Evolutionary conservation across 257 asterid species (phyloP).

Genomic region (Solanum clarkiae): DNA sequence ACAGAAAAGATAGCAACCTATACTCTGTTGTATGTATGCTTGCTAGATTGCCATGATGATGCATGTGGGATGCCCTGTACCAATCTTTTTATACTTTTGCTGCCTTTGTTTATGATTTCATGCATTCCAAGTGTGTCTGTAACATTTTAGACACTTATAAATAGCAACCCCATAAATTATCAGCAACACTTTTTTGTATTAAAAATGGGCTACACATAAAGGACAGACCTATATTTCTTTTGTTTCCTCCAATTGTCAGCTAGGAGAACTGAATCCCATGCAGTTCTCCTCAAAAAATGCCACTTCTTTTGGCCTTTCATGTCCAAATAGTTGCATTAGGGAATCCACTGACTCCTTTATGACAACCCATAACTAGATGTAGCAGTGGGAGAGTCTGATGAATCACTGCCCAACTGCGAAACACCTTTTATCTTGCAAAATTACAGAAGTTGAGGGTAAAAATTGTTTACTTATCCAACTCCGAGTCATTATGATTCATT

Average conservation of each 20-base stretch:
- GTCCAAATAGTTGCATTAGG: neutral
- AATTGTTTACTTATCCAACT: neutral
- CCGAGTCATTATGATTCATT: neutral
- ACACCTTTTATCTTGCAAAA: neutral
- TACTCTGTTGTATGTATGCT: neutral
- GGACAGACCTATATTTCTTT: neutral
- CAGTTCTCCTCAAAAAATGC: neutral
- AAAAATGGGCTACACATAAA: neutral
- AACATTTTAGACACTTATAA: neutral
- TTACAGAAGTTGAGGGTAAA: neutral
- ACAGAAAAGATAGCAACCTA: neutral
- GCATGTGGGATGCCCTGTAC: neutral
- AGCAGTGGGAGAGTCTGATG: neutral
- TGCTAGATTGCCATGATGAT: neutral
- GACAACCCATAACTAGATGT: neutral
- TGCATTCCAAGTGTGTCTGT: neutral
- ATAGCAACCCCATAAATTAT: neutral
- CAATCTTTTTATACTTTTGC: neutral
- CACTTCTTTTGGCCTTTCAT: neutral
- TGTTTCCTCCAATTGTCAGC: neutral
- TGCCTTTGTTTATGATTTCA: neutral
- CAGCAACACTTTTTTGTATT: neutral
- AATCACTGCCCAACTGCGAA: neutral
- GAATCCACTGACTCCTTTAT: neutral
- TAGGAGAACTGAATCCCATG: neutral